phyloP scores from a whole-genome alignment of 2,329 filamentous ascomycete species.

The Chaetomium sp. region DNA sequence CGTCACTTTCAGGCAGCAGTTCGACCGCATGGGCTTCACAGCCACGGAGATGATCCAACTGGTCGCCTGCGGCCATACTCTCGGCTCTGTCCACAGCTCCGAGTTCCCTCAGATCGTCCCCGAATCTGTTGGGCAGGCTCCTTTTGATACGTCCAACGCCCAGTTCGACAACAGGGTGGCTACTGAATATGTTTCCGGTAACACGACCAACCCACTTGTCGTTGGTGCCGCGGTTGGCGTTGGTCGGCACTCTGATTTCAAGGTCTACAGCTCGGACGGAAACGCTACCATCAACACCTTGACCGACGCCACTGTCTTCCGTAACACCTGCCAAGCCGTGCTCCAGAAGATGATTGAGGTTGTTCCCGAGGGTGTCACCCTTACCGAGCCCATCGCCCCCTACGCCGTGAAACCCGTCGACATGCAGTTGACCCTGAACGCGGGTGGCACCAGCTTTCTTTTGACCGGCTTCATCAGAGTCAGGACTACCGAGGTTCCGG shows the following conservation, averaged over 20 bases:
- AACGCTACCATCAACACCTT: slow-evolving; percentile 58
- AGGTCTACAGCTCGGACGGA: slow-evolving; percentile 57
- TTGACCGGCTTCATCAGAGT: slow-evolving; percentile 61
- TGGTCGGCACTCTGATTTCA: slow-evolving; percentile 56
- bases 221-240: slow-evolving; percentile 51
- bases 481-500: slow-evolving; percentile 52
- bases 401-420: slow-evolving; percentile 63
- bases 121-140: slow-evolving; percentile 47
- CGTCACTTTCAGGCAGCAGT: slow-evolving; percentile 56
- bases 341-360: slow-evolving; percentile 65
- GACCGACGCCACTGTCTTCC: slow-evolving; percentile 49
- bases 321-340: slow-evolving; percentile 51
- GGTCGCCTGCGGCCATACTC: slow-evolving; percentile 62
- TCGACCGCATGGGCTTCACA: slow-evolving; percentile 60
- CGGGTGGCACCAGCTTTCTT: slow-evolving; percentile 50
- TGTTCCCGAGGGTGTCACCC: slow-evolving; percentile 53
- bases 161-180: slow-evolving; percentile 60
- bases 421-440: slow-evolving; percentile 56
- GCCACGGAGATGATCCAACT: slow-evolving; percentile 61
- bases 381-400: slow-evolving; percentile 55
- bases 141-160: slow-evolving; percentile 52
- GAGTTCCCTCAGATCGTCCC: slow-evolving; percentile 58
- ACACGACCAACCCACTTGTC: slow-evolving; percentile 57
- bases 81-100: slow-evolving; percentile 60
- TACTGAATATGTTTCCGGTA: slow-evolving; percentile 58